Base-by-base conservation (phyloP, 352 stramenopile species). In the Pythium pyrilobum region DNA sequence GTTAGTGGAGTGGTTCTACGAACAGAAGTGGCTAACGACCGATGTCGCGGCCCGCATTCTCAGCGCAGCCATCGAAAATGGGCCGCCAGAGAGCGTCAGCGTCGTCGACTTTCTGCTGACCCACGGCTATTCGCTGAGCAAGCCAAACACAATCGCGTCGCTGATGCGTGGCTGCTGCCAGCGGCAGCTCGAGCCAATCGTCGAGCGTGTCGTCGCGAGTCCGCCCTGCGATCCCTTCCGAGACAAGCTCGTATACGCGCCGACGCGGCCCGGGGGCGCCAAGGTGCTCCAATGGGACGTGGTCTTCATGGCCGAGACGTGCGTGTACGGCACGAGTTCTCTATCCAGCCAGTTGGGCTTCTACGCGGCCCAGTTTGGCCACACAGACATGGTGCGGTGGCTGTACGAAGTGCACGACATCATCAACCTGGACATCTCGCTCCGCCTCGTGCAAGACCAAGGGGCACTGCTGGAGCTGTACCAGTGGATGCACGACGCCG, bases 211-310 rank as follows among this genome's bases (percentile, higher is more conserved):
- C 11, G 18, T 55, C 0, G 2, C 36, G 0, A 55, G 47, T 46
- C 47, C 5, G 24, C 47, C 46, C n/a, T 55, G 47, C 20, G 47
- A 55, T n/a, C 8, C 36, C 24, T 23, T 55, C 36, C 47, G 47
- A 15, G 47, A 55, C 36, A 25, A 46, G 5, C 39, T 55, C 23
- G 24, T 39, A 10, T 55, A 29, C 24, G 34, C 36, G 10, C 25
- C 33, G 36, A 37, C 7, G 2, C n/a, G 34, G 1, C 13, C 12
- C 3, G 47, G 36, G 0, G 47, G 47, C 13, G 21, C 34, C 4
- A 46, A 46, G 10, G 47, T 55, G 33, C 16, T 55, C 8, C 47
- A 55, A 25, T 46, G 36, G 47, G 36, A 55, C n/a, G 43, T 28
- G 6, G 28, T 15, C 5, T 29, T 43, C 34, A 28, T 31, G 24